phyloP scores from a whole-genome alignment of 352 stramenopile species.

The Globisporangium nodosum region DNA sequence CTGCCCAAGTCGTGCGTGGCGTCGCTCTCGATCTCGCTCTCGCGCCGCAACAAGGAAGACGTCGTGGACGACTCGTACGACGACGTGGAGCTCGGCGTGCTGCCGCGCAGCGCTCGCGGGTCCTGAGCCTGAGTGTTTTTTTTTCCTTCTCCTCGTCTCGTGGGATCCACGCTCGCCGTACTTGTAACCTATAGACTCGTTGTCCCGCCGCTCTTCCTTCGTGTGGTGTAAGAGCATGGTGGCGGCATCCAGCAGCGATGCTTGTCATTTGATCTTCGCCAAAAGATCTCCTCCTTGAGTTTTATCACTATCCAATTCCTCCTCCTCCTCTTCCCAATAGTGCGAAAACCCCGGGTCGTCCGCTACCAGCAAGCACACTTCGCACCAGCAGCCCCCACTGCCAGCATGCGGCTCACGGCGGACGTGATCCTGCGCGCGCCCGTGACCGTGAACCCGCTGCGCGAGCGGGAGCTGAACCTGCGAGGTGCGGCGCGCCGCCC shows the following conservation, averaged over 20 bases:
- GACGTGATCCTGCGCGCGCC: constrained; percentile 87
- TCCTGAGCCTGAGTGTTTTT: constrained; percentile 10
- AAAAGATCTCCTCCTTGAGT: background rate
- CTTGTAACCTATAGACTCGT: background rate
- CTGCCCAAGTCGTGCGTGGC: constrained; percentile 21
- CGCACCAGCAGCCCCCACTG: background rate
- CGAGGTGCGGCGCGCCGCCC: constrained; percentile 40
- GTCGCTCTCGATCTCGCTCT: constrained; percentile 36
- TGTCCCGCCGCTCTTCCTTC: too few species aligned
- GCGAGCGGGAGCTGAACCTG: constrained; percentile 90
- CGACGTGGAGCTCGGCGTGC: constrained; percentile 49
- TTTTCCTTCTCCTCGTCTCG: background rate
- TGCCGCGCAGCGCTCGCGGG: constrained; percentile 35
- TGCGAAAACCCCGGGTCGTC: background rate
- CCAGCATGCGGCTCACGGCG: constrained; percentile 76
- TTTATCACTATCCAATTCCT: background rate
- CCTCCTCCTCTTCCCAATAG: background rate
- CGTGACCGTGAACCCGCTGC: constrained; percentile 88
- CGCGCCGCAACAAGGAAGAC: constrained; percentile 28
- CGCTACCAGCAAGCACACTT: constrained; percentile 1
- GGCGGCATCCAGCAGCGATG: too few species aligned
- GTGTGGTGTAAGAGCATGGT: too few species aligned
- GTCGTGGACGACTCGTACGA: constrained; percentile 54
- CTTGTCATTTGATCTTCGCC: too few species aligned
- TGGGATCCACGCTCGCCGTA: background rate